A percentile compares a stretch with the other conserved stretches of the same genome.
Evolutionary conservation across 208 protist genomes (phyloP).

Genomic region (Entamoeba histolytica): DNA sequence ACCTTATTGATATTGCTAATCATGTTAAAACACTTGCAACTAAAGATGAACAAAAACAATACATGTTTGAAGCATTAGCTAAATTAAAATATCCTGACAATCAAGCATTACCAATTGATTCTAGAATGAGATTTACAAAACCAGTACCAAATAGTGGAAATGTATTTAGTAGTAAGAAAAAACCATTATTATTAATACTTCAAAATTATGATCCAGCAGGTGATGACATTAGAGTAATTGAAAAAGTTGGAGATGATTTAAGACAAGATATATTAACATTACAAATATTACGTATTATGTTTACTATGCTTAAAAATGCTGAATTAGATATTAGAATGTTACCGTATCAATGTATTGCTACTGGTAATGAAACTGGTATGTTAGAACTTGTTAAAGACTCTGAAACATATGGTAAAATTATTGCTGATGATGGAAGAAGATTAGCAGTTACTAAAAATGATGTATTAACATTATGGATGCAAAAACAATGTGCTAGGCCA

Average conservation of each 20-base stretch:
- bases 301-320: conserved; percentile 30
- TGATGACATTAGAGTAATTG: neutral
- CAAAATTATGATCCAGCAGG: neutral
- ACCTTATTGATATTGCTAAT: neutral
- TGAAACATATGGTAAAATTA: conserved; percentile 40
- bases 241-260: conserved; percentile 38
- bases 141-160: neutral
- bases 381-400: conserved; percentile 48
- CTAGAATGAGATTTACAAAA: neutral
- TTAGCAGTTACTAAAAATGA: neutral
- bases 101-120: neutral
- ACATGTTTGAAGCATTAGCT: neutral
- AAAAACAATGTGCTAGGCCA: neutral
- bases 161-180: neutral
- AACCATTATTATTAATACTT: neutral
- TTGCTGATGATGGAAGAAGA: neutral
- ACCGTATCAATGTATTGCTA: conserved; percentile 42
- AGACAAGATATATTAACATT: conserved; percentile 47
- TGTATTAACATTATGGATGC: conserved; percentile 1
- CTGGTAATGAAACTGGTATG: conserved; percentile 44
- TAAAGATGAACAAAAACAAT: neutral
- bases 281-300: conserved; percentile 41
- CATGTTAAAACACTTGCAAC: neutral
- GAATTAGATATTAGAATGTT: conserved; percentile 31
- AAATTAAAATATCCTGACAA: neutral